Base-by-base conservation (phyloP, 2,329 filamentous ascomycete species). In the Colletotrichum sp. region DNA sequence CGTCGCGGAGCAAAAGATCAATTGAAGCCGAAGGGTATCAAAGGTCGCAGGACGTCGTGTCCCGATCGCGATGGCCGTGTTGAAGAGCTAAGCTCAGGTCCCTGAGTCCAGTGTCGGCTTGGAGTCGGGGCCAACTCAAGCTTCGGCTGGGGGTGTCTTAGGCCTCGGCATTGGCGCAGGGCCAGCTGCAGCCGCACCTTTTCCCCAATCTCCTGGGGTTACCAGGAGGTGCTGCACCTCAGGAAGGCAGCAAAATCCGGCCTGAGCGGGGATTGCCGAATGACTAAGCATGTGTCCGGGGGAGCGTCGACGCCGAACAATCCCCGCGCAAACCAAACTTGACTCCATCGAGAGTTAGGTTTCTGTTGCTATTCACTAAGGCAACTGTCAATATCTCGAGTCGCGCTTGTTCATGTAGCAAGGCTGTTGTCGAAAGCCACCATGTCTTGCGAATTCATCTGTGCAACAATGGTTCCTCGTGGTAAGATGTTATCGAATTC, bases 151-250 rank as follows among this genome's bases (percentile, higher is more conserved):
- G 73, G 71, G 32, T 69, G 65, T 49, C 57, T 73, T 65, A 74
- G 70, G 75, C 75, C 75, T 77, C 75, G 75, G 75, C 75, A 77
- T 75, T 75, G 71, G 66, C 64, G 59, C n/a, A 65, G 28, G 26
- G 57, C 64, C 70, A 74, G 65, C 60, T 74, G 69, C 70, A 76
- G 70, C 70, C 73, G 69, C 26, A 64, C 28, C 36, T 52, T 52
- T 52, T 52, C 71, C 52, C 65, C 71, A 62, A 67, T 52, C 65
- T n/a, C 32, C 44, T 24, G 26, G 64, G 57, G 57, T 36, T 49
- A 63, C 69, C n/a, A 62, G 49, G 39, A 72, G 52, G 34, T 18
- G 36, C 24, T 26, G 52, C 28, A 34, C 26, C 57, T 59, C 68
- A 49, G 49, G 24, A 13, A 26, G 55, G 64, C 30, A 57, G 39